These are phyloP conservation scores for Drechslerella dactyloides DNA, from an alignment of 2,329 filamentous ascomycete genomes.

Conservation along the genomic window DNA sequence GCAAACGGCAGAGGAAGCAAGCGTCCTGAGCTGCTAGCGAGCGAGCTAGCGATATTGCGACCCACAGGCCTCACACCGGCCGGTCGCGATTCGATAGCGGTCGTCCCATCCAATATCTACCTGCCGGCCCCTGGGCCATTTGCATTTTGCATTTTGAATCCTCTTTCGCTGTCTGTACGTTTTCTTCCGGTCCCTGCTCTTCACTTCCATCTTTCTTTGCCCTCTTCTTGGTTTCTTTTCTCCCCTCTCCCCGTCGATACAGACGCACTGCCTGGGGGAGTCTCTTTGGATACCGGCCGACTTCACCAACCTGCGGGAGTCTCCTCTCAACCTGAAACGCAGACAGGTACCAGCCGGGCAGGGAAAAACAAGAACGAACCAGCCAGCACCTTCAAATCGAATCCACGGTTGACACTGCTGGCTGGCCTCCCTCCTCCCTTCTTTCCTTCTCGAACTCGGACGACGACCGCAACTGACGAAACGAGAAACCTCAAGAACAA, in stretches of 20 bases:
- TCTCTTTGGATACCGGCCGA: not conserved
- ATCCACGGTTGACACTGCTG: not conserved
- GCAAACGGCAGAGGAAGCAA: constrained; percentile 6
- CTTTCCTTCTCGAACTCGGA: constrained; percentile 1
- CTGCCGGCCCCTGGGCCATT: too few species aligned
- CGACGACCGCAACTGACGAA: not conserved
- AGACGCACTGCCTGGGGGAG: not conserved
- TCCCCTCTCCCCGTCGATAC: not conserved
- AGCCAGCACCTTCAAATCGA: not conserved
- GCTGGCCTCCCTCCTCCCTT: not conserved
- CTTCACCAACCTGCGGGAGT: not conserved
- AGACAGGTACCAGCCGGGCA: constrained; percentile 20
- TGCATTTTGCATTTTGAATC: too few species aligned
- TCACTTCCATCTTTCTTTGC: not conserved
- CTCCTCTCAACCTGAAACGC: constrained; percentile 50
- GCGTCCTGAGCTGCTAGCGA: not conserved
- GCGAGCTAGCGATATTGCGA: constrained; percentile 1
- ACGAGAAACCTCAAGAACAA: not conserved
- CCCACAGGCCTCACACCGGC: constrained; percentile 7
- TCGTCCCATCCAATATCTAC: too few species aligned
- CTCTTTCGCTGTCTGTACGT: too few species aligned
- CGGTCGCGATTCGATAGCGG: constrained; percentile 1
- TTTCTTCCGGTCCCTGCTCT: not conserved
- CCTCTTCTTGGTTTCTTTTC: not conserved
- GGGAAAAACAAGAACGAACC: not conserved